phyloP scores from a whole-genome alignment of 2,329 filamentous ascomycete genomes.

The Sordariomycetes sp. region DNA sequence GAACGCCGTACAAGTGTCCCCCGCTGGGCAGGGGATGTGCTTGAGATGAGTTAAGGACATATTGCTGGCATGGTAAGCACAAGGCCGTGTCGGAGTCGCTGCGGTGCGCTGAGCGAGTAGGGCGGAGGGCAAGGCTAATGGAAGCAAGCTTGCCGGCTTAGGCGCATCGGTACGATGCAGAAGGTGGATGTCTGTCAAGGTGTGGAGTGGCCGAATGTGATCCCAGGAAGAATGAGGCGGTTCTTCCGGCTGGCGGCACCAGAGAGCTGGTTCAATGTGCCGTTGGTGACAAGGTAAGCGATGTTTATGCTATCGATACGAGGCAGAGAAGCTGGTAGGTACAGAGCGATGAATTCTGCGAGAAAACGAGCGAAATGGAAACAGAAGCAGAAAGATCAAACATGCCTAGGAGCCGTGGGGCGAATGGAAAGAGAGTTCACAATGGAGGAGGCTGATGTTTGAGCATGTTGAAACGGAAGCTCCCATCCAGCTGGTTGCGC shows the following conservation, averaged over 20 bases:
- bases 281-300: neutral
- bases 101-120: neutral
- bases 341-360: neutral
- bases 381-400: neutral
- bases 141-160: neutral
- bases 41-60: constrained; percentile 24
- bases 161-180: neutral
- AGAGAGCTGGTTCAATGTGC: neutral
- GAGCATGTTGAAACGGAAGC: neutral
- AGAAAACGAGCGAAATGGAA: neutral
- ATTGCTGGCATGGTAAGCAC: constrained; percentile 13
- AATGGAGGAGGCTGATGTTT: neutral
- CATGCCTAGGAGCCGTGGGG: neutral
- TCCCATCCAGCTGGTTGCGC: neutral
- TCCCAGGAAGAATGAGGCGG: neutral
- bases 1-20: constrained; percentile 34
- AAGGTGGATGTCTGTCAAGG: neutral
- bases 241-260: neutral
- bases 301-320: neutral
- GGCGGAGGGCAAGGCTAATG: neutral
- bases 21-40: constrained; percentile 38
- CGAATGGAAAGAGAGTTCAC: neutral
- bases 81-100: neutral
- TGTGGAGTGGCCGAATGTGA: neutral
- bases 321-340: neutral